These are phyloP conservation scores for Wickerhamiella alocasiicola DNA, from an alignment of 805 yeast genomes.

Conservation along the genomic window DNA sequence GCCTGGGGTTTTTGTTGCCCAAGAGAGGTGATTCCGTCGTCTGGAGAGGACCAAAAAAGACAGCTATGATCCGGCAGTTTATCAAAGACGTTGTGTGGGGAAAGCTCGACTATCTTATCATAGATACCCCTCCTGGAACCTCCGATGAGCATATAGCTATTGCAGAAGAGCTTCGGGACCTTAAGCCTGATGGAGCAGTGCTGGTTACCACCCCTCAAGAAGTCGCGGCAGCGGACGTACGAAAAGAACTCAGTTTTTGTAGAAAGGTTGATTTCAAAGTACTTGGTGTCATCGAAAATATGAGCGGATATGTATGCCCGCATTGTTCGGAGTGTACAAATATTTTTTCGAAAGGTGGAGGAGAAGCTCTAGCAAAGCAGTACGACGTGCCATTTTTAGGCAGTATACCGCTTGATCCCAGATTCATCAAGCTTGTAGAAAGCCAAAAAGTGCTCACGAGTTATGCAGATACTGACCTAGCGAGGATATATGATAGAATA, in stretches of 20 bases:
- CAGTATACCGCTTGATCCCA: slow-evolving; percentile 85
- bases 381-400: slow-evolving; percentile 63
- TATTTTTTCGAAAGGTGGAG: slow-evolving; percentile 91
- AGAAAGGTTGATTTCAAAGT: slow-evolving; percentile 67
- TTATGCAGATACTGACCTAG: slow-evolving; percentile 28
- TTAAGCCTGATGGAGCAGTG: slow-evolving; percentile 78
- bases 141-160: slow-evolving; percentile 96
- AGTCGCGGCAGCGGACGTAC: slow-evolving; percentile 87
- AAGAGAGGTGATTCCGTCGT: slow-evolving; percentile 85
- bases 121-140: slow-evolving; percentile 98
- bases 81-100: slow-evolving; percentile 89
- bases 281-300: slow-evolving; percentile 84
- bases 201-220: slow-evolving; percentile 94
- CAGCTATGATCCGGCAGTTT: slow-evolving; percentile 94
- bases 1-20: slow-evolving; percentile 74
- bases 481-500: slow-evolving; percentile 37
- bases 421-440: slow-evolving; percentile 81
- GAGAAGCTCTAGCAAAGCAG: slow-evolving; percentile 52
- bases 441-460: slow-evolving; percentile 32
- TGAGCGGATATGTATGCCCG: slow-evolving; percentile 96
- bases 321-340: slow-evolving; percentile 77
- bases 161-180: slow-evolving; percentile 67
- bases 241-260: slow-evolving; percentile 88
- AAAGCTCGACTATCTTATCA: slow-evolving; percentile 55
- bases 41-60: slow-evolving; percentile 98